A percentile compares a stretch with the other conserved stretches of the same genome.
phyloP scores from a whole-genome alignment of 192 early-diverging fungal species.

The Chytriomyces confervae region DNA sequence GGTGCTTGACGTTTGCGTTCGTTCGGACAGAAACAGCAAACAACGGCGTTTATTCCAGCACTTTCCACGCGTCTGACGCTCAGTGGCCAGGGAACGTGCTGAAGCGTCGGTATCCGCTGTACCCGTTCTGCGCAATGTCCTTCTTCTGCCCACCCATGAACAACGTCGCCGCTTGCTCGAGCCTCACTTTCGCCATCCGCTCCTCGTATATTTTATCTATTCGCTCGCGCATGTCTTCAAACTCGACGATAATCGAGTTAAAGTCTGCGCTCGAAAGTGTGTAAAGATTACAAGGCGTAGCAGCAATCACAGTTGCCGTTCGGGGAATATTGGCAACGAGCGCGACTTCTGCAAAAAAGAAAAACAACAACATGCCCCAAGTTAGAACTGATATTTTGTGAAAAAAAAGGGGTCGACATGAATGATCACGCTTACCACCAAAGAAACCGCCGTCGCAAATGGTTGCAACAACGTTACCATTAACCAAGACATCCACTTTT shows the following conservation, averaged over 20 bases:
- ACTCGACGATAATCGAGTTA: slow-evolving; percentile 28
- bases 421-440: slow-evolving; percentile 31
- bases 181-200: slow-evolving; percentile 32
- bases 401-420: background rate
- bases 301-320: slow-evolving; percentile 30
- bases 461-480: slow-evolving; percentile 28
- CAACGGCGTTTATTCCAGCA: background rate
- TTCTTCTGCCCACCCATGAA: background rate
- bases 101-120: background rate
- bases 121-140: background rate
- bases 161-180: slow-evolving; percentile 17
- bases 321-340: slow-evolving; percentile 37
- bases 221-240: slow-evolving; percentile 33
- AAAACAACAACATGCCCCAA: background rate
- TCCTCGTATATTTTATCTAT: slow-evolving; percentile 35
- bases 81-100: background rate
- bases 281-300: slow-evolving; percentile 19
- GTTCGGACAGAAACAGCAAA: background rate
- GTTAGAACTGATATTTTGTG: background rate
- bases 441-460: slow-evolving; percentile 42
- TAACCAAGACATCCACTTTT: slow-evolving; percentile 37
- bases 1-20: background rate
- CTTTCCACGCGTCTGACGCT: background rate
- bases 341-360: slow-evolving; percentile 29
- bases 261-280: slow-evolving; percentile 23